A percentile compares a stretch with the other conserved stretches of the same genome.
Conservation (phyloP, 257 asterid genomes). For the Solanum pennellii region DNA sequence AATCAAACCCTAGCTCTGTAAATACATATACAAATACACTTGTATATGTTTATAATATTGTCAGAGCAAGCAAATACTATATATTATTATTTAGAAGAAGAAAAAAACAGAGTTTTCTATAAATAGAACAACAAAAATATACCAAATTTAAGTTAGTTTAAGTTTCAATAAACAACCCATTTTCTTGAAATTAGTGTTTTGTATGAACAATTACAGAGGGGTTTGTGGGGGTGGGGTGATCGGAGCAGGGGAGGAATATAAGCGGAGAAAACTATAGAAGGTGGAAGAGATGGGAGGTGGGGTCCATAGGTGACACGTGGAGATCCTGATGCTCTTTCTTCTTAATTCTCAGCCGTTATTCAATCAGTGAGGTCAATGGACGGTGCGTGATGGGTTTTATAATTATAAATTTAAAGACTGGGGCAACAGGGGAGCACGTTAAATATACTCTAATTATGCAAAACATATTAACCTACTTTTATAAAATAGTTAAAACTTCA, state of each 20-base stretch:
- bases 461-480: background rate
- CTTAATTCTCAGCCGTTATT: background rate
- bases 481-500: background rate
- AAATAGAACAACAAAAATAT: background rate
- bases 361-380: background rate
- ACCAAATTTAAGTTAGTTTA: background rate
- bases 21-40: background rate
- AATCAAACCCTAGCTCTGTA: background rate
- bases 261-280: background rate
- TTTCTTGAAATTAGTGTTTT: background rate
- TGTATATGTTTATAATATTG: background rate
- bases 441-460: background rate
- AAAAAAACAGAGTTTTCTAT: background rate
- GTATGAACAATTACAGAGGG: background rate
- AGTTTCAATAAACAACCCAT: background rate
- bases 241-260: background rate
- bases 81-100: background rate
- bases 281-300: background rate
- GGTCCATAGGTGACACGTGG: background rate
- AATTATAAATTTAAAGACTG: background rate
- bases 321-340: background rate
- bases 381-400: background rate
- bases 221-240: background rate
- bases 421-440: background rate
- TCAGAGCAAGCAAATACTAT: background rate